Base-by-base conservation (phyloP, 2,329 filamentous ascomycete genomes). In the Nothophoma quercina region DNA sequence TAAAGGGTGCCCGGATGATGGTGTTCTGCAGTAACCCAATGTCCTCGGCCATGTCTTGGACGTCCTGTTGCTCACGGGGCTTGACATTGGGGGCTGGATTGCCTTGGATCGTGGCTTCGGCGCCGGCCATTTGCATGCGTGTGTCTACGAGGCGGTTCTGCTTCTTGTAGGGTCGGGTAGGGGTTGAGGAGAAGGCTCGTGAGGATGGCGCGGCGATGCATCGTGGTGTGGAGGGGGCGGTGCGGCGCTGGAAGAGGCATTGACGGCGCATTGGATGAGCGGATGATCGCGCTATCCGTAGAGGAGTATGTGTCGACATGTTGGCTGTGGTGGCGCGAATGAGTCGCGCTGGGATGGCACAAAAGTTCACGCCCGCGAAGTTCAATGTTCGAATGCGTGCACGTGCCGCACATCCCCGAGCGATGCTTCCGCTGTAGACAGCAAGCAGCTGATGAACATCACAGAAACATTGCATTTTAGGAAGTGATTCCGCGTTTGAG, bases 271-370 rank as follows among this genome's bases (percentile, higher is more conserved):
- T 51, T 13, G 60, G 13, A 16, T 46, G 35, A 18, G 55, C 56
- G 13, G 57, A 52, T 54, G 57, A 62, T 51, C 63, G 64, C 21
- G 57, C 42, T 45, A 60, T 60, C 29, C 65, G 61, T 21, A 65
- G 50, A 2, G 67, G 67, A 23, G 67, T 41, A 25, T 65, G 63
- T 45, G 62, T 63, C 42, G 67, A 64, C 68, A 71, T 71, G 12
- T 38, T 57, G 55, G 38, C 36, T 25, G 49, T 47, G 38, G 48
- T 41, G 40, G 45, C 51, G 52, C 52, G 46, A 42, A 8, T 53
- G 30, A 41, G 23, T 46, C 42, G 46, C 46, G 35, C 33, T 33
- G 29, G 35, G 36, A 41, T 51, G 41, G 39, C 7, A 41, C 47
- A 46, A 44, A 47, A 50, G 42, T 51, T 51, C 45, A 38, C 22